These are phyloP conservation scores for Hymenoscyphus occultus DNA, from an alignment of 2,329 filamentous ascomycete genomes.

Conservation along the genomic window DNA sequence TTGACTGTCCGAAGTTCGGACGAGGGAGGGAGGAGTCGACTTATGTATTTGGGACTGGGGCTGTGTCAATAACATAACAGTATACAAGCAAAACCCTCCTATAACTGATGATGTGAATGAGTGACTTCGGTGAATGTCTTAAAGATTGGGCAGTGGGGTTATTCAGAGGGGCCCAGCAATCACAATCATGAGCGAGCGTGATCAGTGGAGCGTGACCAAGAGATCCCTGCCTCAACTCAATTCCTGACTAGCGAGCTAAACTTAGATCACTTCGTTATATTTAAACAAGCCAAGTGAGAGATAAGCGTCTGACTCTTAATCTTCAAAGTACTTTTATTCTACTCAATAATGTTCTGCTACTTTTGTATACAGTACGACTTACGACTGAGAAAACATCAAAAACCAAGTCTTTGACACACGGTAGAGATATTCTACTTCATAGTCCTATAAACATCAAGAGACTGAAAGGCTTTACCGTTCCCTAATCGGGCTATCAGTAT, in stretches of 20 bases:
- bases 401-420: no score
- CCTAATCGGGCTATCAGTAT: no score
- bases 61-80: neutral
- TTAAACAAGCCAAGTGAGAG: no score
- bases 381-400: no score
- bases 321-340: no score
- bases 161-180: neutral
- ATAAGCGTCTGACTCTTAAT: no score
- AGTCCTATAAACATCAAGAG: no score
- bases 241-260: neutral
- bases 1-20: neutral
- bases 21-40: neutral
- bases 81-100: neutral
- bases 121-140: conserved; percentile 2
- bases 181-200: neutral
- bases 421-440: no score
- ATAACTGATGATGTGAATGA: neutral
- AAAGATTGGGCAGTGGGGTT: neutral
- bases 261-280: neutral
- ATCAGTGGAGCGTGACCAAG: neutral
- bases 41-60: neutral
- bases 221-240: neutral
- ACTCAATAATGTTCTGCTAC: no score
- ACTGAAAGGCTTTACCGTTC: no score
- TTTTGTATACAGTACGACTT: no score